phyloP scores from a whole-genome alignment of 2,329 filamentous ascomycete species.

The Exophiala bonariae region DNA sequence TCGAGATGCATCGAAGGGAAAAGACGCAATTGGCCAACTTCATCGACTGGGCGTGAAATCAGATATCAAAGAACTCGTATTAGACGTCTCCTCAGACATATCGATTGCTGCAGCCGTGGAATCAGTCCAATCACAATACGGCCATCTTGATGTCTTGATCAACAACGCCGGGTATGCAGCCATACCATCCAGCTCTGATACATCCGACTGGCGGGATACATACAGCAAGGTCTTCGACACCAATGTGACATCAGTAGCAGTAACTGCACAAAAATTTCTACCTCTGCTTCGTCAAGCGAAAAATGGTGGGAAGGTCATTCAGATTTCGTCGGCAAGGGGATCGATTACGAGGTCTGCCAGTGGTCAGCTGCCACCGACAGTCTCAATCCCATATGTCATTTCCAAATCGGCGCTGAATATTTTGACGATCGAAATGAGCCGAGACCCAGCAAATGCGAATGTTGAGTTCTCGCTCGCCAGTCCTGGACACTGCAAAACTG shows the following conservation, averaged over 20 bases:
- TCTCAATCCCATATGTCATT: constrained; percentile 13
- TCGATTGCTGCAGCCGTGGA: constrained; percentile 1
- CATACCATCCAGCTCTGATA: constrained; percentile 6
- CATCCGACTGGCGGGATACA: constrained; percentile 8
- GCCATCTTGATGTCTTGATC: constrained; percentile 31
- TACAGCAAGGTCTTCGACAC: constrained; percentile 28
- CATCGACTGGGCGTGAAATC: background rate
- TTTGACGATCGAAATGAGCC: constrained; percentile 18
- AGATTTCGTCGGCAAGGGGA: constrained; percentile 34
- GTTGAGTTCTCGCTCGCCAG: constrained; percentile 9
- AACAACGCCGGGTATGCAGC: constrained; percentile 29
- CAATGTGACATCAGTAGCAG: constrained; percentile 47
- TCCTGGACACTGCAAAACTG: constrained; percentile 21
- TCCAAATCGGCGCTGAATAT: constrained; percentile 20
- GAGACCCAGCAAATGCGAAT: constrained; percentile 4
- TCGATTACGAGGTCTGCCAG: constrained; percentile 21
- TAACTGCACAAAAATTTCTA: constrained; percentile 33
- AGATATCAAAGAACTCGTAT: background rate
- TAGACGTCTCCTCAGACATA: constrained; percentile 9
- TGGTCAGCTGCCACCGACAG: constrained; percentile 7
- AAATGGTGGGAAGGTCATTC: constrained; percentile 33
- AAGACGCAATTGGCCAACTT: constrained; percentile 5
- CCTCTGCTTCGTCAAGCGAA: constrained; percentile 30
- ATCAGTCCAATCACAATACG: background rate
- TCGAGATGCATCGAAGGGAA: constrained; percentile 1